Conservation (phyloP, 176 grass and related monocot genomes). For the Aegilops longissima region DNA sequence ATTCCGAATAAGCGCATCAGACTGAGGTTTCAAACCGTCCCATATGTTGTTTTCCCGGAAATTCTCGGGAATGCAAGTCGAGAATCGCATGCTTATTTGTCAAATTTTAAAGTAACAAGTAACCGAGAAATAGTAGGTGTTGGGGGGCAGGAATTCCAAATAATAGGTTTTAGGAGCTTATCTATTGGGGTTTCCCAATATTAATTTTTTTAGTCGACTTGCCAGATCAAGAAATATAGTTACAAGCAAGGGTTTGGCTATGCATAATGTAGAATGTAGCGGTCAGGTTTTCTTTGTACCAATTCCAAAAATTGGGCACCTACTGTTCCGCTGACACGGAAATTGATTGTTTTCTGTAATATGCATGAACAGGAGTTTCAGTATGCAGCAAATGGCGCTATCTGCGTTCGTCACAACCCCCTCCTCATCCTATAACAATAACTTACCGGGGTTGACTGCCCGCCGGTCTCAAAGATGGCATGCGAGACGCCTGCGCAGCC, state of each 20-base stretch:
- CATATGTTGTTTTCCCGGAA: neutral
- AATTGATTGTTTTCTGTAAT: neutral
- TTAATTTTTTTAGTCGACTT: neutral
- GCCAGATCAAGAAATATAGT: neutral
- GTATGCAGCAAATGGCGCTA: constrained; percentile 37
- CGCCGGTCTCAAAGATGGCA: neutral
- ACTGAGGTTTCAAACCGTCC: neutral
- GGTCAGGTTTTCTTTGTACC: neutral
- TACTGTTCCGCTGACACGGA: neutral
- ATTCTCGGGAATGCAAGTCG: neutral
- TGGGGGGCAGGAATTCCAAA: neutral
- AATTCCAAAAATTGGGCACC: neutral
- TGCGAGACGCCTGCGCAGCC: neutral
- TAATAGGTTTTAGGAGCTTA: neutral
- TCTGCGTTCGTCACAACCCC: constrained; percentile 8
- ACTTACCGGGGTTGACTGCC: neutral
- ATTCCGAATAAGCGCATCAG: neutral
- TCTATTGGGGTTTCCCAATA: neutral
- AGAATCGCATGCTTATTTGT: neutral
- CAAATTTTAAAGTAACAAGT: neutral
- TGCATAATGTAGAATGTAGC: neutral
- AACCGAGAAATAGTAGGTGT: neutral
- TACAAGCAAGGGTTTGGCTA: neutral
- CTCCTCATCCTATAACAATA: neutral
- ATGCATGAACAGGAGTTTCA: constrained; percentile 31